These are phyloP conservation scores for Aegilops sharonensis DNA, from an alignment of 176 grass and related monocot species.

Conservation along the genomic window DNA sequence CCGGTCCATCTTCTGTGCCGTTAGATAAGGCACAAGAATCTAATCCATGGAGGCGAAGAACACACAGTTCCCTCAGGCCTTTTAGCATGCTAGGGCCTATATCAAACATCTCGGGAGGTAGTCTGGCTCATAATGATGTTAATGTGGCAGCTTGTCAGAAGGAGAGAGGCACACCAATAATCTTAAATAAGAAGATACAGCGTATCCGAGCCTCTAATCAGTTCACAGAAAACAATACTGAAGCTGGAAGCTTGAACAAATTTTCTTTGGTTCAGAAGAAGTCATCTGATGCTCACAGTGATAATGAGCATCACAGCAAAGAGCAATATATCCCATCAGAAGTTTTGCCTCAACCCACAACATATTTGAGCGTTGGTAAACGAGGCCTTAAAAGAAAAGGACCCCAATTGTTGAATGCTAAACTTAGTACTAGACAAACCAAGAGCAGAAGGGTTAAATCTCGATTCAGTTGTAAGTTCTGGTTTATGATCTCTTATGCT, in stretches of 20 bases:
- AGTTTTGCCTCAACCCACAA: constrained; percentile 16
- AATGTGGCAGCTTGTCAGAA: constrained; percentile 21
- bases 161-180: constrained; percentile 25
- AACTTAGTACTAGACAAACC: constrained; percentile 33
- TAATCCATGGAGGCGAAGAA: constrained; percentile 30
- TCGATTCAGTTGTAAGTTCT: constrained; percentile 53
- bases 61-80: constrained; percentile 47
- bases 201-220: constrained; percentile 41
- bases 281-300: constrained; percentile 11
- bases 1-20: constrained; percentile 16
- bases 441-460: constrained; percentile 53
- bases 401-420: constrained; percentile 57
- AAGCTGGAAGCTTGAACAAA: constrained; percentile 37
- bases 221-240: constrained; percentile 30
- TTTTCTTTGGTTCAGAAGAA: constrained; percentile 27
- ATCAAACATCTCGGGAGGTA: constrained; percentile 20
- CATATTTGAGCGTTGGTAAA: constrained; percentile 30
- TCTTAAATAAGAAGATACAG: constrained; percentile 56
- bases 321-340: constrained; percentile 14
- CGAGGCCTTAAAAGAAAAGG: constrained; percentile 52
- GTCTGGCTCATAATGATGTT: constrained; percentile 32
- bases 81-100: constrained; percentile 45
- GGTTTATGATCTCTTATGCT: constrained; percentile 24
- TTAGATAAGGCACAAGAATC: constrained; percentile 17
- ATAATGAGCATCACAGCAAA: constrained; percentile 26